A percentile compares a stretch with the other conserved stretches of the same genome.
These are phyloP conservation scores for Pilaira anomala DNA, from an alignment of 192 early-diverging fungal species.

Conservation along the genomic window DNA sequence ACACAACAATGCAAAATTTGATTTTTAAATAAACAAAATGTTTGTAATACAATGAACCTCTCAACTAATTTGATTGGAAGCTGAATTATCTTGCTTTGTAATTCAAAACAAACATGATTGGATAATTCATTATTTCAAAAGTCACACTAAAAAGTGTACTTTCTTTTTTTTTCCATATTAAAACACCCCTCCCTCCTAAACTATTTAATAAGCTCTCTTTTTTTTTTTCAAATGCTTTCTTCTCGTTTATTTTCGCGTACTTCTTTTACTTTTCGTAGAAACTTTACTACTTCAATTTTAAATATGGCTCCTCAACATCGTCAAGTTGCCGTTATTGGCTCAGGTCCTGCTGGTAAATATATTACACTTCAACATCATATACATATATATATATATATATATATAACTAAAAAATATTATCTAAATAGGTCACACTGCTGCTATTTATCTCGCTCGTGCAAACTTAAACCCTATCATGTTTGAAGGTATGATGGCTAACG, in stretches of 20 bases:
- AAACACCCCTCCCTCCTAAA: no score
- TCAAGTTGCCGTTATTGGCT: constrained; percentile 78
- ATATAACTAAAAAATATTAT: neutral
- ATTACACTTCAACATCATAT: no score
- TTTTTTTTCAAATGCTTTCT: constrained; percentile 7
- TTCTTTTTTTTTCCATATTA: neutral
- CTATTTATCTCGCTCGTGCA: constrained; percentile 93
- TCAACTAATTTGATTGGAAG: no score
- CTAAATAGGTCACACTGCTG: constrained; percentile 82
- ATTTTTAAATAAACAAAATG: no score
- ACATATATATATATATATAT: neutral
- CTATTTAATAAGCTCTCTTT: constrained; percentile 4
- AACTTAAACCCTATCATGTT: constrained; percentile 91
- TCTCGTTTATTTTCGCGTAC: constrained; percentile 12
- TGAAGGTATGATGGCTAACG: constrained; percentile 95
- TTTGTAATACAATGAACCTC: no score
- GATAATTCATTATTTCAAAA: no score
- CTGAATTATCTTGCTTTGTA: no score
- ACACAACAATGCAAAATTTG: no score
- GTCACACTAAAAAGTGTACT: no score
- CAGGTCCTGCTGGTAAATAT: constrained; percentile 81
- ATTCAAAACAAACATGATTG: no score
- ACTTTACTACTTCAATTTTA: constrained; percentile 14
- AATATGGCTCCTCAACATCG: constrained; percentile 41
- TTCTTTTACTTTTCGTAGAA: neutral